Evolutionary conservation across 306 rosid species (phyloP).

Genomic region (Pyrus betulifolia): DNA sequence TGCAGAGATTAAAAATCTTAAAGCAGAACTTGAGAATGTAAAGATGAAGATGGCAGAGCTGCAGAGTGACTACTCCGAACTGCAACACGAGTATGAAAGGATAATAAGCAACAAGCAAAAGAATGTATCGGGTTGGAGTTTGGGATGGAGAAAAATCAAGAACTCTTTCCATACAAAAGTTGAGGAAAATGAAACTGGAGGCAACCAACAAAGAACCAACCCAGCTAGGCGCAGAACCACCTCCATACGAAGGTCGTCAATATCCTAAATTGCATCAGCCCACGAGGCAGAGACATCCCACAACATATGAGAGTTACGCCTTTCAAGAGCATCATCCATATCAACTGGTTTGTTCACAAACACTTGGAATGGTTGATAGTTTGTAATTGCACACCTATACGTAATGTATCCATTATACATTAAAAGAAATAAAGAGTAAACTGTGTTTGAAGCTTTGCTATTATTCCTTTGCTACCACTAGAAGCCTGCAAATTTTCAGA

Average conservation of each 20-base stretch:
- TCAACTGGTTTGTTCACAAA: not conserved
- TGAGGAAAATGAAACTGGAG: constrained; percentile 41
- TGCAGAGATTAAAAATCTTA: constrained; percentile 47
- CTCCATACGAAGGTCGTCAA: constrained; percentile 43
- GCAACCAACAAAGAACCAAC: constrained; percentile 28
- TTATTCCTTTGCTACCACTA: not conserved
- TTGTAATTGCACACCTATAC: constrained; percentile 5
- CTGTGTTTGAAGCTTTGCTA: not conserved
- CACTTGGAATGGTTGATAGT: not conserved
- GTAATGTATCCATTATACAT: not conserved
- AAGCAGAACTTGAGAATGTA: constrained; percentile 61
- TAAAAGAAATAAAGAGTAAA: not conserved
- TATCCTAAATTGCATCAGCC: constrained; percentile 29
- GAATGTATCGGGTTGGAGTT: constrained; percentile 45
- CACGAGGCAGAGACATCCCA: not conserved
- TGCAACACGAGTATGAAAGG: constrained; percentile 68
- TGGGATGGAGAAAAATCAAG: constrained; percentile 70
- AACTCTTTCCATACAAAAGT: constrained; percentile 56
- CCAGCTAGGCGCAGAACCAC: constrained; percentile 16
- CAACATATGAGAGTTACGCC: constrained; percentile 4
- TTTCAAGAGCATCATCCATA: not conserved
- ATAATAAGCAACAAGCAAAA: constrained; percentile 34
- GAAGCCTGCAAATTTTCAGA: not conserved
- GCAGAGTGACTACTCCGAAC: constrained; percentile 66
- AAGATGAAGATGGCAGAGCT: constrained; percentile 57